Base-by-base conservation (phyloP, 352 stramenopile species). In the Globisporangium recalcitrans region DNA sequence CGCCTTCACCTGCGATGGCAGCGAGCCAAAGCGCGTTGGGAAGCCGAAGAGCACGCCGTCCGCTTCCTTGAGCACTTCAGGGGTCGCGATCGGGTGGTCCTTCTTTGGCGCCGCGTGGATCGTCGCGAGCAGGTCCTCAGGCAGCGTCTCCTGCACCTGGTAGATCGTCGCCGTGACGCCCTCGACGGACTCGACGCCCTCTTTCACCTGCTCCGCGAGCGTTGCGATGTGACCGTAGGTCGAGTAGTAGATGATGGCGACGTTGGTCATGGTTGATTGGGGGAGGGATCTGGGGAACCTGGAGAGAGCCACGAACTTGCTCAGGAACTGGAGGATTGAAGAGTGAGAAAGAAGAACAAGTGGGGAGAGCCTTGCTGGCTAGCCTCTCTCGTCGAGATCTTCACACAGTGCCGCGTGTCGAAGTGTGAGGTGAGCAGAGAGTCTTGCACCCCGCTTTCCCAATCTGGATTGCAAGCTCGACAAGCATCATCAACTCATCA, bases 41-140 rank as follows among this genome's bases (percentile, higher is more conserved):
- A 97, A 70, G 48, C 89, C 90, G 61, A 96, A 97, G 29, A 97
- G 59, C 62, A 96, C 71, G 38, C 86, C 88, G 62, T 96, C 88
- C 24, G 70, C 70, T 46, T 87, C 74, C 19, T 58, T 54, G 51
- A 96, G 70, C 36, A 82, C 69, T 13, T 80, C 74, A 1, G 81
- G 58, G 19, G 73, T 78, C 26, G 82, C 77, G 21, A 91, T 60
- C 46, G 82, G 81, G 68, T 80, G 52, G 54, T 80, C 72, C 42
- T 76, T 71, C 71, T 91, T 90, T 14, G 81, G 73, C 24, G 77
- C 69, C 27, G 87, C 87, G 60, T 75, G 63, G 73, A 94, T 90
- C 70, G 81, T 87, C 0, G 32, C 61, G 8, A 93, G 74, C 32
- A 93, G 59, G 8, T 92, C 82, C n/a, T 90, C 75, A 2, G 71